These are phyloP conservation scores for Backusella tuberculispora DNA, from an alignment of 192 early-diverging fungal genomes.

Conservation along the genomic window DNA sequence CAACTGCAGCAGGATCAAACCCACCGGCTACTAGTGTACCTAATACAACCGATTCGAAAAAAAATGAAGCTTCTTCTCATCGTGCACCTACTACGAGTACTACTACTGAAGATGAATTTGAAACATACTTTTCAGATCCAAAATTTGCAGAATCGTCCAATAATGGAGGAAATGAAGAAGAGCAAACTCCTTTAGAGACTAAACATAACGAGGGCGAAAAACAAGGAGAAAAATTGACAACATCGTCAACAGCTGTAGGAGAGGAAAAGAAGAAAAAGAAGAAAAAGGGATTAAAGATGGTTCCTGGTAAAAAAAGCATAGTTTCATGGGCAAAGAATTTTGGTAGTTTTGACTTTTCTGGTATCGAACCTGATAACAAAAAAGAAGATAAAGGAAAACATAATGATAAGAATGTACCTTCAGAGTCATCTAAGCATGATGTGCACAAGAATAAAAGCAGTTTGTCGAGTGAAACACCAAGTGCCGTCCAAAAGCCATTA, in stretches of 20 bases:
- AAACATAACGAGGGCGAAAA: background rate
- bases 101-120: conserved; percentile 36
- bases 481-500: background rate
- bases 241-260: conserved; percentile 1
- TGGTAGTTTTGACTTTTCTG: conserved; percentile 24
- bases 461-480: background rate
- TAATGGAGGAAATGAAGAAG: conserved; percentile 3
- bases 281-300: conserved; percentile 2
- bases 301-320: background rate
- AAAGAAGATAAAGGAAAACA: conserved; percentile 16
- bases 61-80: background rate
- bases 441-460: background rate
- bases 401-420: background rate
- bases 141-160: conserved; percentile 3
- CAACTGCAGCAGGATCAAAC: background rate
- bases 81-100: background rate
- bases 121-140: conserved; percentile 36
- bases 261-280: conserved; percentile 12
- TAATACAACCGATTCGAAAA: background rate
- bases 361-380: background rate
- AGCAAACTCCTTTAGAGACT: background rate
- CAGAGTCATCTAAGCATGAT: background rate
- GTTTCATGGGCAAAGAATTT: conserved; percentile 30
- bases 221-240: background rate
- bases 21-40: background rate